Percentiles rank a stretch among this genome's conserved stretches.
Evolutionary conservation across 2,329 filamentous ascomycete genomes (phyloP).

Genomic region (Colletotrichum trifolii): DNA sequence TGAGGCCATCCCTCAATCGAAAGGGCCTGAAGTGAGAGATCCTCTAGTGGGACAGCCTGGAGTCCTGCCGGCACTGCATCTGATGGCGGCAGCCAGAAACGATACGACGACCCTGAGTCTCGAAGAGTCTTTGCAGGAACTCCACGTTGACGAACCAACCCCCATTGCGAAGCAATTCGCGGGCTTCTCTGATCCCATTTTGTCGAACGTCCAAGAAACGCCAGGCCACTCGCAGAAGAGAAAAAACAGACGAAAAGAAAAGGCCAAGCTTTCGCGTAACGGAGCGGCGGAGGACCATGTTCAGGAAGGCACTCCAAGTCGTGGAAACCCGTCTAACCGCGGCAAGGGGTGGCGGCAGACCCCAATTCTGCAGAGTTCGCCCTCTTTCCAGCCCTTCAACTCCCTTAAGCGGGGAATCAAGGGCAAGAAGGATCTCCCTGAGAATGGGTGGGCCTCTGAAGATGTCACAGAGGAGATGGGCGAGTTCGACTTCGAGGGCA

Average conservation of each 20-base stretch:
- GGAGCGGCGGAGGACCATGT: slow-evolving; percentile 34
- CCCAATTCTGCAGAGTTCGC: slow-evolving; percentile 68
- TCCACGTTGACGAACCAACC: slow-evolving; percentile 40
- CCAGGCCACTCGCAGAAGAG: slow-evolving; percentile 43
- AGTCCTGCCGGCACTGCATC: slow-evolving; percentile 35
- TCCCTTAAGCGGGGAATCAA: slow-evolving; percentile 67
- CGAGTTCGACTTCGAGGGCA: slow-evolving; percentile 93
- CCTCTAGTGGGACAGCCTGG: slow-evolving; percentile 41
- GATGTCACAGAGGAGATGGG: slow-evolving; percentile 95
- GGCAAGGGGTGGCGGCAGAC: slow-evolving; percentile 71
- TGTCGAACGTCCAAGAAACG: slow-evolving; percentile 26
- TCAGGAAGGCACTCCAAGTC: slow-evolving; percentile 33
- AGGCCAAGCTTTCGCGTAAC: slow-evolving; percentile 46
- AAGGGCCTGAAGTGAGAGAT: slow-evolving; percentile 46
- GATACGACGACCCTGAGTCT: slow-evolving; percentile 27
- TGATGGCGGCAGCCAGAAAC: slow-evolving; percentile 6
- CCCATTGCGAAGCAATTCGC: slow-evolving; percentile 37
- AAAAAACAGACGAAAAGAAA: slow-evolving; percentile 41
- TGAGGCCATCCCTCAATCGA: slow-evolving; percentile 40
- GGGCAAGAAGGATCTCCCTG: slow-evolving; percentile 53
- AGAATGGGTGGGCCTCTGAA: slow-evolving; percentile 94
- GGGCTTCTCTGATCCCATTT: background rate
- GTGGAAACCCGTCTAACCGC: slow-evolving; percentile 39
- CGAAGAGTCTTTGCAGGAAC: slow-evolving; percentile 38
- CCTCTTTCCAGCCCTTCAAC: slow-evolving; percentile 72